phyloP scores from a whole-genome alignment of 2,329 filamentous ascomycete species.

The Aspergillus sergii region DNA sequence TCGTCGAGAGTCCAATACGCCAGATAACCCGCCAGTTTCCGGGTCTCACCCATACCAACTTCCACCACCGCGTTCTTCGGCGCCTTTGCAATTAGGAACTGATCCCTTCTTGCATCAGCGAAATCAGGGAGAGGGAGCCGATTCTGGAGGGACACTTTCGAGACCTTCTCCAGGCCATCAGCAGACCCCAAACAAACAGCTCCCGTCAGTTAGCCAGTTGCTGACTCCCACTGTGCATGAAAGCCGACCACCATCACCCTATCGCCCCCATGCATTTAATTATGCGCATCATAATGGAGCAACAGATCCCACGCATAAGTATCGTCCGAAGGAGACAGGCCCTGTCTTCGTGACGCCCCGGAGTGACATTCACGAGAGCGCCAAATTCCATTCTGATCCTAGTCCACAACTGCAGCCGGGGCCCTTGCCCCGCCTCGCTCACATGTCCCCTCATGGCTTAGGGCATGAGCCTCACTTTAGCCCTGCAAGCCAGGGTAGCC shows the following conservation, averaged over 20 bases:
- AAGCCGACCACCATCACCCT: conserved; percentile 32
- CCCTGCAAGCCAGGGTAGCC: conserved; percentile 21
- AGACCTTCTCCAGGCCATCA: conserved; percentile 15
- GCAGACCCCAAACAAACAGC: conserved; percentile 29
- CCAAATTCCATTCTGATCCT: conserved; percentile 21
- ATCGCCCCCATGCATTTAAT: conserved; percentile 27
- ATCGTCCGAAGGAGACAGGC: conserved; percentile 25
- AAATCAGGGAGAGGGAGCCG: conserved; percentile 25
- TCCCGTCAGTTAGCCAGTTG: conserved; percentile 45
- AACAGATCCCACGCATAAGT: conserved; percentile 21
- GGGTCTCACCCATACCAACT: conserved; percentile 42
- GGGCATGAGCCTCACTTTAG: conserved; percentile 25
- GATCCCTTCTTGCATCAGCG: conserved; percentile 34
- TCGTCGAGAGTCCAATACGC: conserved; percentile 29
- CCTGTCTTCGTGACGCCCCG: conserved; percentile 16
- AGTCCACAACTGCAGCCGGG: conserved; percentile 22
- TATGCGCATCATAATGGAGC: conserved; percentile 19
- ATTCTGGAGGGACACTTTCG: conserved; percentile 19
- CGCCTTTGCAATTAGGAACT: conserved; percentile 38
- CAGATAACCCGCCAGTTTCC: conserved; percentile 36
- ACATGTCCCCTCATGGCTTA: conserved; percentile 29
- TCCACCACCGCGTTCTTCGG: conserved; percentile 40
- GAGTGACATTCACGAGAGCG: conserved; percentile 17
- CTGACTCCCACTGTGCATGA: conserved; percentile 36
- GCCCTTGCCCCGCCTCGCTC: conserved; percentile 34